Evolutionary conservation across 495 filamentous ascomycete species (phyloP), one percentile per base, ranked within the genome.

Genomic region (Aspergillus olivimuriae): DNA sequence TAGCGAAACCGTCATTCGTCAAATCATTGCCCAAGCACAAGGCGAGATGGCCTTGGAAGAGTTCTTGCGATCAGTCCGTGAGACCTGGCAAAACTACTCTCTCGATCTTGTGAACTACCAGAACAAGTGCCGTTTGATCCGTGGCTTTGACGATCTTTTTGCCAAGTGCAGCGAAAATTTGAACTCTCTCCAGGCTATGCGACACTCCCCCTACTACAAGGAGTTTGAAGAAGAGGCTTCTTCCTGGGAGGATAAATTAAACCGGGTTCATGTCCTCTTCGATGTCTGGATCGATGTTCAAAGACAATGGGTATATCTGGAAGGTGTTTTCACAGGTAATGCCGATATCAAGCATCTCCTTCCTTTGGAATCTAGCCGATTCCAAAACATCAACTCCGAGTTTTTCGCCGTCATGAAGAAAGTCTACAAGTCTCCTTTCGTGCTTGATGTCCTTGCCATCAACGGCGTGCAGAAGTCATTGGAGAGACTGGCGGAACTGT

Each of bases 251-350:
- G 92, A 99, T 63, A 95, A 94, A 55, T 74, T 99, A 32, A 99
- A 99, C 62, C 82, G 94, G 28, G 87, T 97, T 16, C 92, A 97
- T 60, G 87, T 97, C 23, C 74, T 97, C 2, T 99, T 99, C 58
- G 94, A 99, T 66, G 88, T 97, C 21, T 99, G 92, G 92, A 97
- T 99, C 50, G 92, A 99, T 68, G 94, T 99, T 19, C 92, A 99
- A 64, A 81, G 92, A 44, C 92, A 99, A 70, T 99, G 92, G 92
- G 91, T 97, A 3, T 99, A 99, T 56, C 76, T 99, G 17, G 94
- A 99, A 66, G 92, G 92, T 42, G 94, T 99, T 31, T 99, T 99
- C 60, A 92, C 89, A 4, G 92, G 92, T 41, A 99, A 97, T 65
- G 90, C 87, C 8, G 92, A 99, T 58, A 99, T 99, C 70, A 99